A percentile compares a stretch with the other conserved stretches of the same genome.
Evolutionary conservation across 371 early-diverging fungal species (phyloP).

Genomic region (Mucor mucedo): DNA sequence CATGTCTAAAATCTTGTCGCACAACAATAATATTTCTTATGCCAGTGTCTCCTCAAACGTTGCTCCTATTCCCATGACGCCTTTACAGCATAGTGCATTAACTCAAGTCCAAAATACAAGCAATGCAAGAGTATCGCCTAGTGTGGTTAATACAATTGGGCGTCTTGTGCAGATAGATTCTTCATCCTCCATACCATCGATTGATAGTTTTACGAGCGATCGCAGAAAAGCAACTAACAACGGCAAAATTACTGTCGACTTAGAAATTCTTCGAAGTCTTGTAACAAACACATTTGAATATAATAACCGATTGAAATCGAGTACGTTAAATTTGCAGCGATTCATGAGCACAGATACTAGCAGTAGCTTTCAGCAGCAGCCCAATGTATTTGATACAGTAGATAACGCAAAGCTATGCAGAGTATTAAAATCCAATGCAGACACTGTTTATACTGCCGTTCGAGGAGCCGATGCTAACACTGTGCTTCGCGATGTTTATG

Average conservation of each 20-base stretch:
- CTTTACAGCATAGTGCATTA: slow-evolving; percentile 15
- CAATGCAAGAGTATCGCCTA: slow-evolving; percentile 25
- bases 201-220: slow-evolving; percentile 9
- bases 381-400: slow-evolving; percentile 24
- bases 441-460: slow-evolving; percentile 33
- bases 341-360: background rate
- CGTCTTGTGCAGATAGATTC: slow-evolving; percentile 36
- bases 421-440: slow-evolving; percentile 7
- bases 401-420: slow-evolving; percentile 24
- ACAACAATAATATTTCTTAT: background rate
- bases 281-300: slow-evolving; percentile 26
- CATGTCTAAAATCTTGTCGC: slow-evolving; percentile 31
- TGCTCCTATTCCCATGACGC: background rate
- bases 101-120: slow-evolving; percentile 16
- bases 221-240: slow-evolving; percentile 13
- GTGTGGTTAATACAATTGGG: slow-evolving; percentile 26
- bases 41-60: background rate
- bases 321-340: background rate
- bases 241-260: slow-evolving; percentile 13
- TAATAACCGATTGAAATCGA: slow-evolving; percentile 3
- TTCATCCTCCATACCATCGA: slow-evolving; percentile 17
- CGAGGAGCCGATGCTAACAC: slow-evolving; percentile 54
- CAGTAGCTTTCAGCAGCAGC: background rate
- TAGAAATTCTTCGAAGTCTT: slow-evolving; percentile 28
- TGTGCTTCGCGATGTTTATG: slow-evolving; percentile 55